Evolutionary conservation across 805 yeast species (phyloP).

Genomic region (Schwanniomyces sp.): DNA sequence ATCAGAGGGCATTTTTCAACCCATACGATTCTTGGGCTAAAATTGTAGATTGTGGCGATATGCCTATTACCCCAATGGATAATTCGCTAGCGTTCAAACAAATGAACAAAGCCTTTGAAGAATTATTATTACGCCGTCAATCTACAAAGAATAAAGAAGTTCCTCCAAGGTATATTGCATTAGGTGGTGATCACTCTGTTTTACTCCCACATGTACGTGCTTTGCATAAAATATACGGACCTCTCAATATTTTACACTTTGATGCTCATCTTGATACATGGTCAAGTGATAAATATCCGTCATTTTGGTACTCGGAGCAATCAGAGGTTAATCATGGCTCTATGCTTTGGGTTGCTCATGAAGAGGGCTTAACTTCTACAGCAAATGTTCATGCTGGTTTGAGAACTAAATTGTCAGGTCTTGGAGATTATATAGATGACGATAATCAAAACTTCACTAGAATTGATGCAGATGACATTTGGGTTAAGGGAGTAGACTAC

Average conservation of each 20-base stretch:
- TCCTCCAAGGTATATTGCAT: conserved; percentile 64
- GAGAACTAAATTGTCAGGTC: conserved; percentile 69
- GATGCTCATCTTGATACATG: conserved; percentile 87
- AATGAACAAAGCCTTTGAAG: conserved; percentile 54
- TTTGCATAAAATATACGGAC: conserved; percentile 59
- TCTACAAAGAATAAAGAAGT: conserved; percentile 17
- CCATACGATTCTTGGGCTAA: conserved; percentile 52
- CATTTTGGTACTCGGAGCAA: conserved; percentile 57
- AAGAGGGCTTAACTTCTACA: conserved; percentile 63
- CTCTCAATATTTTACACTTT: conserved; percentile 72
- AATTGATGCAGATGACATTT: conserved; percentile 71
- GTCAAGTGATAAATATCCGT: conserved; percentile 71
- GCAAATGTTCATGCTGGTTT: conserved; percentile 74
- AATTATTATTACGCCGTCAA: conserved; percentile 47
- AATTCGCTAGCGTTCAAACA: conserved; percentile 52
- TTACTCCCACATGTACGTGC: conserved; percentile 73
- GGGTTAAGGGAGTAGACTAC: conserved; percentile 61
- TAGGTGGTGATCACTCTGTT: conserved; percentile 85
- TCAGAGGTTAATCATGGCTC: conserved; percentile 78
- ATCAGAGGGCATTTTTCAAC: conserved; percentile 58
- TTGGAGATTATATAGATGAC: conserved; percentile 66
- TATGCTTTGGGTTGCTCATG: conserved; percentile 78
- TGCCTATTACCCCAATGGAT: conserved; percentile 62
- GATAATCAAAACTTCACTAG: conserved; percentile 66
- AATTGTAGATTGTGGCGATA: conserved; percentile 56